phyloP scores from a whole-genome alignment of 1,139 yeast genomes.

The Hanseniaspora sp. region DNA sequence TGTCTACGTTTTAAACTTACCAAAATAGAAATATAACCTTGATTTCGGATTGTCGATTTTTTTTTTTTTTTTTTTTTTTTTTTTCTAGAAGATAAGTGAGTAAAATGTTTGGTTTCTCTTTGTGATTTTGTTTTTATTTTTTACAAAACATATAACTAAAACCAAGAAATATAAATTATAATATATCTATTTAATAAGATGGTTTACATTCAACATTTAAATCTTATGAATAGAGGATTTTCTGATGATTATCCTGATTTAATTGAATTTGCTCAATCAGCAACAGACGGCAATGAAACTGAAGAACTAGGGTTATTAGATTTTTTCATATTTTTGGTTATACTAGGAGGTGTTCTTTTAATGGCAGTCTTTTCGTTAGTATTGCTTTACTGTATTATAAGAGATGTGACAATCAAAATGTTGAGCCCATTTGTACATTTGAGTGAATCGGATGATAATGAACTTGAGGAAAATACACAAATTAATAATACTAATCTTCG shows the following conservation, averaged over 20 bases:
- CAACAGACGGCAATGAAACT: background rate
- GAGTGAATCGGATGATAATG: background rate
- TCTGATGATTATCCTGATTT: background rate
- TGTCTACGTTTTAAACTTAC: no score
- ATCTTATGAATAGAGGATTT: background rate
- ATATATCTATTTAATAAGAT: background rate
- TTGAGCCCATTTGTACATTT: background rate
- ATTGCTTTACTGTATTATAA: constrained; percentile 1
- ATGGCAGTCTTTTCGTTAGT: constrained; percentile 5
- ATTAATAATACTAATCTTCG: background rate
- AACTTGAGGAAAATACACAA: background rate
- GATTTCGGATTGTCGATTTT: no score
- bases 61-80: no score
- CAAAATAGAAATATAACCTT: no score
- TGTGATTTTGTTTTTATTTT: no score
- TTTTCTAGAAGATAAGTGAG: no score
- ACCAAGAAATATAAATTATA: background rate
- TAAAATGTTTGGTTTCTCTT: no score
- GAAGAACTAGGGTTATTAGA: constrained; percentile 4
- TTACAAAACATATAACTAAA: no score
- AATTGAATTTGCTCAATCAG: background rate
- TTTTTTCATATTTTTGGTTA: constrained; percentile 8
- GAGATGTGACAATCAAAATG: constrained; percentile 2
- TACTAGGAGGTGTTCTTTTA: constrained; percentile 3
- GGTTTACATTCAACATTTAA: background rate